These are phyloP conservation scores for Pyrus hybrid DNA, from an alignment of 331 rosid species.

Conservation along the genomic window DNA sequence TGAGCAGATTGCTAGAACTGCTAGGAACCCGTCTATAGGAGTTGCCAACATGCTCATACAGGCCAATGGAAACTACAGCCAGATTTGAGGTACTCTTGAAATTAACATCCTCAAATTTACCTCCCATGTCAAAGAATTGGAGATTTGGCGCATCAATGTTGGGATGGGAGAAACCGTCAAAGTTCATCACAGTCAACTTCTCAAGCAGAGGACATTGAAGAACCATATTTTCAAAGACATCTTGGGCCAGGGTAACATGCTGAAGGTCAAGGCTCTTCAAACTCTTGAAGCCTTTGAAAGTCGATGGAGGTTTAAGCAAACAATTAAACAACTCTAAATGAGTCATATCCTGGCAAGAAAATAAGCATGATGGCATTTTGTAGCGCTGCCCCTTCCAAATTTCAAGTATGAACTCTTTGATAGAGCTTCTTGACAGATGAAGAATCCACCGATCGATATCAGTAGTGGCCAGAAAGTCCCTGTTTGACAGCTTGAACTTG, in stretches of 20 bases:
- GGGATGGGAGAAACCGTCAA: conserved; percentile 43
- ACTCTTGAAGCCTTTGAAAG: conserved; percentile 42
- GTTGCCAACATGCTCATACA: conserved; percentile 19
- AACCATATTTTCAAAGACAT: conserved; percentile 44
- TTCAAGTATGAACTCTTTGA: conserved; percentile 50
- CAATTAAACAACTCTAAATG: conserved; percentile 55
- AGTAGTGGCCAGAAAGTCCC: conserved; percentile 25
- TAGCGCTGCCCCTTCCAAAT: conserved; percentile 46
- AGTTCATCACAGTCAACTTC: conserved; percentile 43
- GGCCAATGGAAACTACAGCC: conserved; percentile 41
- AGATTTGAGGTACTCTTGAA: conserved; percentile 40
- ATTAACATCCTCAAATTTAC: conserved; percentile 37
- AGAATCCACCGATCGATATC: conserved; percentile 53
- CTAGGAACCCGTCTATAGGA: conserved; percentile 15
- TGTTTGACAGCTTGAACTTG: conserved; percentile 55
- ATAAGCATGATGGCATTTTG: conserved; percentile 47
- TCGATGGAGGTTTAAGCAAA: conserved; percentile 45
- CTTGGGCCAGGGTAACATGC: conserved; percentile 51
- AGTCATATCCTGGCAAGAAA: conserved; percentile 38
- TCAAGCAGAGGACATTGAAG: conserved; percentile 53
- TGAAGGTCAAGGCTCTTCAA: conserved; percentile 64
- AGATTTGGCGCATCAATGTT: conserved; percentile 52
- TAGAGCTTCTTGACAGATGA: conserved; percentile 33
- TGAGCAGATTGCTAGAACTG: conserved; percentile 37
- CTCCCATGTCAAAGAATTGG: conserved; percentile 44